Evolutionary conservation across 768 basidiomycete genomes (phyloP), one percentile per base, ranked within the genome.

Genomic region (Naganishia friedmannii): DNA sequence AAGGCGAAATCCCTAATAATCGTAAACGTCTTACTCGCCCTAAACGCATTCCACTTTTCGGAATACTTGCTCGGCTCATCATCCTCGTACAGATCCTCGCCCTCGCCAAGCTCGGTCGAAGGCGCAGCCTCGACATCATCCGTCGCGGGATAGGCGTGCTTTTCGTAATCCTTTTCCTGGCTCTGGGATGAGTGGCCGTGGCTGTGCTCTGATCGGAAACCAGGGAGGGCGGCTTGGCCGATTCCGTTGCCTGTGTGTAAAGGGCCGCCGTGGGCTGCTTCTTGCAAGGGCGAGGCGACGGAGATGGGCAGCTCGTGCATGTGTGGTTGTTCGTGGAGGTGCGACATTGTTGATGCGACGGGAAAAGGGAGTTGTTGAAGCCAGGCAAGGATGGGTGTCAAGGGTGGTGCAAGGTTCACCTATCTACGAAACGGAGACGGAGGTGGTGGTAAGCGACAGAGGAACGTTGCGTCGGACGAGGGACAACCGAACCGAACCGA

Each of bases 161-260:
- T 69, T 10, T 60, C 56, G 48, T 60, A 56, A 42, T 42, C 56
- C 46, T 69, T 69, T 63, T 69, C 68, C 28, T 69, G 56, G 7
- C 32, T 37, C 32, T 56, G 58, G 29, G 26, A 42, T 7, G 68
- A 69, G 21, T 37, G 39, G 3, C 26, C 32, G 28, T 55, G 42
- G 15, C 42, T 42, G 42, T 42, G 42, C 15, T 42, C 42, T 42
- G 42, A 42, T 42, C 42, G 42, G 2, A 42, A 13, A 2, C 42
- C 42, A 42, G 42, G 42, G 42, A 42, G 42, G 2, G 42, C 42
- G 42, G 42, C 42, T 10, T 5, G 7, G 42, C 42, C 42, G 15
- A 42, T 51, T 23, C 67, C 67, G 17, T 54, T 56, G 26, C 45
- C 45, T 42, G 28, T 53, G 65, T 66, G n/a, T 5, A 63, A 2